Evolutionary conservation across 1,284 basidiomycete genomes (phyloP).

Genomic region (Inonotus hispidus): DNA sequence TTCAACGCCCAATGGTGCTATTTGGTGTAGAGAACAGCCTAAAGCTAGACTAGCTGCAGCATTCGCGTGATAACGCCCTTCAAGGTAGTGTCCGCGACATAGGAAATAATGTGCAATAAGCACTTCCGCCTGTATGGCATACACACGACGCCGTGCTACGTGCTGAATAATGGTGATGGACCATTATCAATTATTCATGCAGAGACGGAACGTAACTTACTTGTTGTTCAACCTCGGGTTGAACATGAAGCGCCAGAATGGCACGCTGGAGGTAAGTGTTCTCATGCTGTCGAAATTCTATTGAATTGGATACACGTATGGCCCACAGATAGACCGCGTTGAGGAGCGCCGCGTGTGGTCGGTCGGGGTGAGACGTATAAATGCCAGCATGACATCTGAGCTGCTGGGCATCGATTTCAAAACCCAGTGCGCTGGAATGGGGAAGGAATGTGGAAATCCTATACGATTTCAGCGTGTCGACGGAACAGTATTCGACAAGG

Average conservation of each 20-base stretch:
- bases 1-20: conserved; percentile 16
- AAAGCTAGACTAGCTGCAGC: conserved; percentile 34
- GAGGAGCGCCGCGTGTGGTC: conserved; percentile 45
- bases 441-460: conserved; percentile 24
- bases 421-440: conserved; percentile 26
- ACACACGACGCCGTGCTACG: conserved; percentile 24
- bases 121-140: conserved; percentile 52
- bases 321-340: conserved; percentile 47
- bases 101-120: conserved; percentile 52
- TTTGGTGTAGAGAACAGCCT: conserved; percentile 33
- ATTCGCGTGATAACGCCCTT: conserved; percentile 39
- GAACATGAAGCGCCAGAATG: conserved; percentile 33
- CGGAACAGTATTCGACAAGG: not conserved
- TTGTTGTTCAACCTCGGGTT: conserved; percentile 34
- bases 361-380: conserved; percentile 31
- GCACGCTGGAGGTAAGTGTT: conserved; percentile 39
- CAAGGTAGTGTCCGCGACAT: conserved; percentile 34
- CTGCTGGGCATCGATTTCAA: conserved; percentile 30
- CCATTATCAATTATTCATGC: not conserved
- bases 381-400: conserved; percentile 25
- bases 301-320: conserved; percentile 31
- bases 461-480: not conserved
- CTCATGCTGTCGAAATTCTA: conserved; percentile 26
- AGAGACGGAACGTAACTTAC: not conserved
- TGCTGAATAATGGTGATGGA: not conserved